phyloP scores from a whole-genome alignment of 75 land plant genomes.

The Azolla pinnata region DNA sequence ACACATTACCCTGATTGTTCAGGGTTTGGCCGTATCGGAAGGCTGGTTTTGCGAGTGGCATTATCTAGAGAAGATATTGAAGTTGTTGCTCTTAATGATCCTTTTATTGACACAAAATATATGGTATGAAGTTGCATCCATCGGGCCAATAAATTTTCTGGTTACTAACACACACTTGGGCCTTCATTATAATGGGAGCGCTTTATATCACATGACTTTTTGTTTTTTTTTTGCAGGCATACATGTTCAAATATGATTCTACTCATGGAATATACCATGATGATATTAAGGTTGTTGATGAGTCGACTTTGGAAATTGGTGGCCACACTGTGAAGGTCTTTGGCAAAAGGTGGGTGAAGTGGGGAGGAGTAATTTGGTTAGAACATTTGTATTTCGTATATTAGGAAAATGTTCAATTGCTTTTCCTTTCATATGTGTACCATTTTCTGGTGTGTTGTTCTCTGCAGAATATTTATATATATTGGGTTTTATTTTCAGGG shows the following conservation, averaged over 20 bases:
- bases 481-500: constrained; percentile 28
- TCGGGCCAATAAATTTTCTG: too few species aligned
- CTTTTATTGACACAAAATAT: constrained; percentile 85
- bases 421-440: too few species aligned
- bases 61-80: constrained; percentile 70
- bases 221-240: constrained; percentile 44
- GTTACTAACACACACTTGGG: too few species aligned
- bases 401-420: not conserved
- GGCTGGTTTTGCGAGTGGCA: constrained; percentile 74
- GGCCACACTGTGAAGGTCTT: constrained; percentile 49
- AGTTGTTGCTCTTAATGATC: constrained; percentile 92
- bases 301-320: constrained; percentile 57
- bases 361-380: not conserved
- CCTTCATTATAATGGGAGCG: too few species aligned
- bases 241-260: constrained; percentile 97
- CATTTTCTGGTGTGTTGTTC: not conserved
- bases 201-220: too few species aligned
- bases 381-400: not conserved
- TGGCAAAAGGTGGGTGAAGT: constrained; percentile 43
- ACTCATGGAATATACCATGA: constrained; percentile 77
- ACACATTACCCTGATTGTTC: not conserved
- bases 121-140: constrained; percentile 31
- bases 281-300: constrained; percentile 52
- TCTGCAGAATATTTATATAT: not conserved
- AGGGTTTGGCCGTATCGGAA: constrained; percentile 94